phyloP scores from a whole-genome alignment of 768 basidiomycete genomes.

The Tricholoma hemisulphureum region DNA sequence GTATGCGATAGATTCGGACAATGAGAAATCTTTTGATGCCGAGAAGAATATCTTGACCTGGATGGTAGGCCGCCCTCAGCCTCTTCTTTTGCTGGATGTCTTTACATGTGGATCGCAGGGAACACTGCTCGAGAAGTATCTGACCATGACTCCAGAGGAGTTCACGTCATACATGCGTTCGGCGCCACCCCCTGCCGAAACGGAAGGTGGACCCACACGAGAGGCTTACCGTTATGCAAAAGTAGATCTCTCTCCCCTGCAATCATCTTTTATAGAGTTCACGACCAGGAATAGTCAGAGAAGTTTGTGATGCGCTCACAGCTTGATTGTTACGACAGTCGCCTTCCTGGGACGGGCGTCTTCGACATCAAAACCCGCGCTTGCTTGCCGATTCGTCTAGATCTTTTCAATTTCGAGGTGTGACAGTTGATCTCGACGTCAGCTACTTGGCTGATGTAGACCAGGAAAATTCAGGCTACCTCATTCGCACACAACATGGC shows the following conservation, averaged over 20 bases:
- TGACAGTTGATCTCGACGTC: background rate
- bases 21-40: constrained; percentile 35
- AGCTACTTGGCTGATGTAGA: background rate
- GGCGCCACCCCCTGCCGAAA: constrained; percentile 21
- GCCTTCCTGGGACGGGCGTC: constrained; percentile 85
- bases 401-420: constrained; percentile 80
- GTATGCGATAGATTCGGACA: constrained; percentile 64
- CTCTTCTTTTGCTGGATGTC: background rate
- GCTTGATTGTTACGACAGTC: constrained; percentile 78
- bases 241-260: constrained; percentile 38
- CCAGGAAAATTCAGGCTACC: constrained; percentile 78
- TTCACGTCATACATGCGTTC: constrained; percentile 58
- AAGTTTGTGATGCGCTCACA: constrained; percentile 92
- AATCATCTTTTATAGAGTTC: background rate
- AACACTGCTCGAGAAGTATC: constrained; percentile 81
- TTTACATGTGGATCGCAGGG: constrained; percentile 50
- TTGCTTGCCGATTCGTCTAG: constrained; percentile 77
- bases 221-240: constrained; percentile 89
- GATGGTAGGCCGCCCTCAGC: constrained; percentile 49
- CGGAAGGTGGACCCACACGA: constrained; percentile 31
- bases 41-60: constrained; percentile 74
- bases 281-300: constrained; percentile 37
- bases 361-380: constrained; percentile 98
- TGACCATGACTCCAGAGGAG: constrained; percentile 65
- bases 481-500: constrained; percentile 65